phyloP scores from a whole-genome alignment of 1,139 yeast species.

The Candida albicans region DNA sequence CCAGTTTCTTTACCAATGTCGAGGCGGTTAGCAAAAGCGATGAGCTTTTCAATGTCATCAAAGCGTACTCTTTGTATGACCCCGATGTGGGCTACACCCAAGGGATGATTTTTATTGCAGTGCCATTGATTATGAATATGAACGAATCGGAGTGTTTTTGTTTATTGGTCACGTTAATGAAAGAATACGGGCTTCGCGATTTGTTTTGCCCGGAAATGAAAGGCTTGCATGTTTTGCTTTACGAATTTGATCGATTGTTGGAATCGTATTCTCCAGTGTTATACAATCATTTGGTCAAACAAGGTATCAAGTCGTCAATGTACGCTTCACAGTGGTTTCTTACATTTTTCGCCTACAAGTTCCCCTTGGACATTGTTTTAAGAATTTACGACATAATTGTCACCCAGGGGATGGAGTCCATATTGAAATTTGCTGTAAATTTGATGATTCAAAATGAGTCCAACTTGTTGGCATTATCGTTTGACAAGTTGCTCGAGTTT shows the following conservation, averaged over 20 bases:
- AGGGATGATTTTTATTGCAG: slow-evolving; percentile 92
- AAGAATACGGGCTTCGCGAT: slow-evolving; percentile 73
- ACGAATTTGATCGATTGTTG: slow-evolving; percentile 83
- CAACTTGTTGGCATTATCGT: slow-evolving; percentile 57
- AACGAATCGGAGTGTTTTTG: slow-evolving; percentile 85
- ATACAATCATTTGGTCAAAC: slow-evolving; percentile 72
- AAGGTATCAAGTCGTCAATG: slow-evolving; percentile 89
- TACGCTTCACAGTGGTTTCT: slow-evolving; percentile 96
- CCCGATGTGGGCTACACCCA: slow-evolving; percentile 96
- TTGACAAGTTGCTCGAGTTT: slow-evolving; percentile 73
- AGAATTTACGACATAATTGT: slow-evolving; percentile 82
- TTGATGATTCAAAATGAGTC: slow-evolving; percentile 68
- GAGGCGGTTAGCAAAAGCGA: slow-evolving; percentile 51
- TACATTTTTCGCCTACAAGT: slow-evolving; percentile 90
- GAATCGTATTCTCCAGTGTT: slow-evolving; percentile 70
- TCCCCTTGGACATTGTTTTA: slow-evolving; percentile 80
- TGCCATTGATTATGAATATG: slow-evolving; percentile 81
- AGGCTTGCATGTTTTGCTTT: slow-evolving; percentile 78
- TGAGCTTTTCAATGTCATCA: slow-evolving; percentile 71
- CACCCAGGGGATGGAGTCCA: slow-evolving; percentile 85
- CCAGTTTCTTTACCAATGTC: slow-evolving; percentile 72
- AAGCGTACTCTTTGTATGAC: slow-evolving; percentile 83
- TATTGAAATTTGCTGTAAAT: slow-evolving; percentile 78
- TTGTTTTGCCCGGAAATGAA: slow-evolving; percentile 90
- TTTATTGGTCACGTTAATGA: slow-evolving; percentile 78